Evolutionary conservation across 2,329 filamentous ascomycete genomes (phyloP).

Genomic region (Neonectria hederae): DNA sequence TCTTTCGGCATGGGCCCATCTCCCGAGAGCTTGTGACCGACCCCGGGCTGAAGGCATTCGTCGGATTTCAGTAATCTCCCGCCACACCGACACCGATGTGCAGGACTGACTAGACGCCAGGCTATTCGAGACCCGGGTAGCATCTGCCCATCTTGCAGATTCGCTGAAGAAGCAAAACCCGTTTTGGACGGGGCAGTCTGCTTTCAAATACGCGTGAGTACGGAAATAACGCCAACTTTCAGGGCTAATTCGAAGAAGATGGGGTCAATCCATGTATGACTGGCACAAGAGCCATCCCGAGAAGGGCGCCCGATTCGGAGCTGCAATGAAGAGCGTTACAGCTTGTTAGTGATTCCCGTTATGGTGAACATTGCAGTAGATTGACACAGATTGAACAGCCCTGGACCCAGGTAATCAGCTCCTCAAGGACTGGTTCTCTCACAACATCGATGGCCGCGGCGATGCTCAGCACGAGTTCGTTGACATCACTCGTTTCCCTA

Average conservation of each 20-base stretch:
- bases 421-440: constrained; percentile 18
- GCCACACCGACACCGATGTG: background rate
- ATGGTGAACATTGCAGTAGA: constrained; percentile 47
- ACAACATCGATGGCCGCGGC: background rate
- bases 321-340: constrained; percentile 28
- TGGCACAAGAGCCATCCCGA: constrained; percentile 43
- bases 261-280: constrained; percentile 34
- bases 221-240: background rate
- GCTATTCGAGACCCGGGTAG: constrained; percentile 32
- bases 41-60: constrained; percentile 25
- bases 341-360: constrained; percentile 5
- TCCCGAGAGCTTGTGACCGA: constrained; percentile 21
- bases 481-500: constrained; percentile 22
- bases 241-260: constrained; percentile 17
- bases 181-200: constrained; percentile 32
- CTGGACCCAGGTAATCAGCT: constrained; percentile 28
- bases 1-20: constrained; percentile 24
- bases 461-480: background rate
- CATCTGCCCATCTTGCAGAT: constrained; percentile 31
- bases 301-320: constrained; percentile 50
- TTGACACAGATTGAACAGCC: constrained; percentile 4
- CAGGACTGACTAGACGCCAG: background rate
- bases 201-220: constrained; percentile 34
- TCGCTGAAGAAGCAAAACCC: constrained; percentile 28
- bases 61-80: constrained; percentile 31